Conservation (phyloP, 2,329 filamentous ascomycete genomes). For the Fusarium nodosum region DNA sequence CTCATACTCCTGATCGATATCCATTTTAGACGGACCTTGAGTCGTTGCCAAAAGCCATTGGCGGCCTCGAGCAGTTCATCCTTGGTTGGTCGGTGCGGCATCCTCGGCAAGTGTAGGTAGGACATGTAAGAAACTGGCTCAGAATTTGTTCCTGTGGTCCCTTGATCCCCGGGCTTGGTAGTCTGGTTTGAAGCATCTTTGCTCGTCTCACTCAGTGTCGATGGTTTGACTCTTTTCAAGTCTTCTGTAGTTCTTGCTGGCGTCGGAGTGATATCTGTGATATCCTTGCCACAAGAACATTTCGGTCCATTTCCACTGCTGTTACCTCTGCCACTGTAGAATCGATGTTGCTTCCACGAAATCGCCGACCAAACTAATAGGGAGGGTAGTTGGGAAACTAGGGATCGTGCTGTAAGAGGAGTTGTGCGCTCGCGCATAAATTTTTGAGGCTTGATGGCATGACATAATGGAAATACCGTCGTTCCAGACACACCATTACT, state of each 20-base stretch:
- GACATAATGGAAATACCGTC: constrained; percentile 9
- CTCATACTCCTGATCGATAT: constrained; percentile 93
- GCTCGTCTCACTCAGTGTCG: constrained; percentile 24
- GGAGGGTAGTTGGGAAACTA: neutral
- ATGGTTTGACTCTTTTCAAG: constrained; percentile 31
- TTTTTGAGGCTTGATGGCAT: constrained; percentile 15
- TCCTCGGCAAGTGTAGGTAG: constrained; percentile 73
- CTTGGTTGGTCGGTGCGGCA: constrained; percentile 90
- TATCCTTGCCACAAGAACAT: constrained; percentile 48
- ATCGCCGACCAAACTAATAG: constrained; percentile 14
- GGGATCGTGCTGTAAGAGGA: constrained; percentile 12
- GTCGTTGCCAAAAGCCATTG: constrained; percentile 90
- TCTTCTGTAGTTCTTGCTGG: constrained; percentile 32
- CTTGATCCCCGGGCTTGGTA: constrained; percentile 18
- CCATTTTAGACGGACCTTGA: constrained; percentile 97
- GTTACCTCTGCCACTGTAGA: constrained; percentile 34
- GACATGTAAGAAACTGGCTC: constrained; percentile 67
- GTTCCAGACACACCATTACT: constrained; percentile 14
- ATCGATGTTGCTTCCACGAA: constrained; percentile 29
- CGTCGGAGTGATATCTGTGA: constrained; percentile 17
- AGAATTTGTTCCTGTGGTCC: constrained; percentile 34
- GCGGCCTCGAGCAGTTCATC: constrained; percentile 93
- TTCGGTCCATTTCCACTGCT: constrained; percentile 34
- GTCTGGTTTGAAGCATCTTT: constrained; percentile 28
- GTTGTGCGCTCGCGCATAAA: constrained; percentile 17